These are phyloP conservation scores for Chrysanthemum makinoi DNA, from an alignment of 129 eudicot species.

Conservation along the genomic window DNA sequence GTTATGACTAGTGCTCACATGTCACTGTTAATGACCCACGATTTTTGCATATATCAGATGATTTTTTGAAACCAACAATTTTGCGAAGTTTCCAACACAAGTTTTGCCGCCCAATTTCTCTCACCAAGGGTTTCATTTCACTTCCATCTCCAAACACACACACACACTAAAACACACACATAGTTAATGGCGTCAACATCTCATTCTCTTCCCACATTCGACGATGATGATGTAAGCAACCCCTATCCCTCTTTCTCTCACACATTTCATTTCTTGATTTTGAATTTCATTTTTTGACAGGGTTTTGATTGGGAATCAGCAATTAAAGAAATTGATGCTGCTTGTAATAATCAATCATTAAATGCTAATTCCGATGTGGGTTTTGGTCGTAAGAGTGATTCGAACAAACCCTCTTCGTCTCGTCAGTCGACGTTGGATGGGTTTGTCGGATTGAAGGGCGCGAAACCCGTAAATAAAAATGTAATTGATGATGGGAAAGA, in stretches of 20 bases:
- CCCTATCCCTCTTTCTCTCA: not conserved
- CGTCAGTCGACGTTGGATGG: constrained; percentile 70
- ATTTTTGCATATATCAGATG: too few relatives aligned
- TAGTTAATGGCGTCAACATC: constrained; percentile 4
- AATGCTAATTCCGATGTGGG: not conserved
- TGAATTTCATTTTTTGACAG: constrained; percentile 24
- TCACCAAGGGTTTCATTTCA: not conserved
- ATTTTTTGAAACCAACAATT: not conserved
- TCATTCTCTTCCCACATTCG: constrained; percentile 6
- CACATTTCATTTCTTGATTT: constrained; percentile 10
- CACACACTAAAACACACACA: not conserved
- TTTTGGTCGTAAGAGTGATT: constrained; percentile 21
- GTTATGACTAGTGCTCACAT: too few relatives aligned
- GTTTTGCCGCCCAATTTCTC: constrained; percentile 8
- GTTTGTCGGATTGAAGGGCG: constrained; percentile 28
- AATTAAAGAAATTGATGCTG: constrained; percentile 59
- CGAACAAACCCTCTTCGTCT: constrained; percentile 26
- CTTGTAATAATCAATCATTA: constrained; percentile 31
- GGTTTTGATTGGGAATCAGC: constrained; percentile 91
- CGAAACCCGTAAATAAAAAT: constrained; percentile 7
- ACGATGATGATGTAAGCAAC: constrained; percentile 30
- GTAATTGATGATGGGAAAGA: not conserved
- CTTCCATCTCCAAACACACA: not conserved
- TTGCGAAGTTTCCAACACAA: not conserved
- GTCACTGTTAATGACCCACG: too few relatives aligned